Base-by-base conservation (phyloP, 345 rosid genomes). In the Hypericum androsaemum region DNA sequence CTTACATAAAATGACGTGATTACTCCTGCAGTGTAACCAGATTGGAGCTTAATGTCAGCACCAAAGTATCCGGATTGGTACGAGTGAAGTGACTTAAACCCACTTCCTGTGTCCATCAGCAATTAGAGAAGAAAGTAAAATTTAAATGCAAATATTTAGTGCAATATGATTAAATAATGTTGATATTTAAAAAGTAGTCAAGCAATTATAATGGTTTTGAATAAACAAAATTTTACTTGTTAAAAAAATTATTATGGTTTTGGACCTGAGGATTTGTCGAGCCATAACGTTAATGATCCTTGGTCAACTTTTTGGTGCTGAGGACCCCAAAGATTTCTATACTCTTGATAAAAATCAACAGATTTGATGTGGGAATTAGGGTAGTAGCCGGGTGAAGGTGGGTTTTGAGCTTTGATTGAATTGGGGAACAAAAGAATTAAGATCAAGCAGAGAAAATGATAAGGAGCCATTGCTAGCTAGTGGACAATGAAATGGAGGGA, bases 21-120 rank as follows among this genome's bases (percentile, higher is more conserved):
- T 32, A 90, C 96, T 66, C 98, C 98, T 7, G 98, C 98, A 35
- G 96, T 90, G 59, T 82, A 90, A 37, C 96, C 98, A 11, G 95
- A 6, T 37, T 90, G 98, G 49, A 90, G 88, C 73, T 84, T 87
- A 57, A 90, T 59, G 40, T 81, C 76, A 17, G 95, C 87, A 52
- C 95, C 84, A 15, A 49, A 49, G 53, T 49, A 49, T 6, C 53
- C 53, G 36, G 53, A 49, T 49, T 12, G 12, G n/a, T 49, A 49
- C 12, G 37, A 6, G 10, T 49, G 10, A 49, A 49, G 5, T 22
- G 53, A 49, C 53, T 49, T 17, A n/a, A 11, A 49, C 39, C 11
- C 98, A 69, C 98, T 84, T 52, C 97, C 97, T 89, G 77, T 59
- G 69, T 17, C 4, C 55, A 49, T 47, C 54, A 46, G 59, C 32